Percentiles rank a stretch among this genome's conserved stretches.
Evolutionary conservation across 148 eudicot species (phyloP).

Genomic region (Rhododendron griersonianum): DNA sequence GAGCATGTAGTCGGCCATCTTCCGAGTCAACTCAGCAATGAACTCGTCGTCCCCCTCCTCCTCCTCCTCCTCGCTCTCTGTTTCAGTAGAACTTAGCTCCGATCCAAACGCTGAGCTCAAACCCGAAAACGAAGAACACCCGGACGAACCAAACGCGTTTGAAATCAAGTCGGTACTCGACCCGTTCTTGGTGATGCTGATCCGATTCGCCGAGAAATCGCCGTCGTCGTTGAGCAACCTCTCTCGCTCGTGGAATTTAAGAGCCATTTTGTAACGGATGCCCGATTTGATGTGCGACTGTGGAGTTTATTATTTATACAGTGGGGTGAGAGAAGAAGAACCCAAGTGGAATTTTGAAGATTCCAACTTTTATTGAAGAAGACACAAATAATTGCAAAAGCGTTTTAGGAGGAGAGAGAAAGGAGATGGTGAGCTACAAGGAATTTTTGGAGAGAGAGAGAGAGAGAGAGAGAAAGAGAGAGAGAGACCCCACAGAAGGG

Average conservation of each 20-base stretch:
- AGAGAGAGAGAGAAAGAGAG: background rate
- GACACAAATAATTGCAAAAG: background rate
- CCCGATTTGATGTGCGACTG: background rate
- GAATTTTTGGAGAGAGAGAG: background rate
- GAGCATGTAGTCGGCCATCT: slow-evolving; percentile 46
- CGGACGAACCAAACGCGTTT: slow-evolving; percentile 7
- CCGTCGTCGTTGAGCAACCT: slow-evolving; percentile 1
- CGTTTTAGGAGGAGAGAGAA: background rate
- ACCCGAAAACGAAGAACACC: slow-evolving; percentile 24
- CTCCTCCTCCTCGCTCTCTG: slow-evolving; percentile 31
- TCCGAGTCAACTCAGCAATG: slow-evolving; percentile 42
- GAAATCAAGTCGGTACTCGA: slow-evolving; percentile 8
- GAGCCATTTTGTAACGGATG: background rate
- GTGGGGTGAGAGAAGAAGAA: background rate
- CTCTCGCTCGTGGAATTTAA: background rate
- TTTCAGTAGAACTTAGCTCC: slow-evolving; percentile 26
- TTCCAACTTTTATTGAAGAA: background rate
- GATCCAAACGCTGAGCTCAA: slow-evolving; percentile 27
- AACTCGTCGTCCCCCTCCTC: slow-evolving; percentile 36
- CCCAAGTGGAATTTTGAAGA: background rate
- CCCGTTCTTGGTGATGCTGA: background rate
- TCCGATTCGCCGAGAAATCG: background rate
- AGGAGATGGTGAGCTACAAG: background rate
- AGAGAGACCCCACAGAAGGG: background rate
- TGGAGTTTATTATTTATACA: background rate